A percentile compares a stretch with the other conserved stretches of the same genome.
Evolutionary conservation across 441 rosid genomes (phyloP).

Genomic region (Arabidopsis lyrata): DNA sequence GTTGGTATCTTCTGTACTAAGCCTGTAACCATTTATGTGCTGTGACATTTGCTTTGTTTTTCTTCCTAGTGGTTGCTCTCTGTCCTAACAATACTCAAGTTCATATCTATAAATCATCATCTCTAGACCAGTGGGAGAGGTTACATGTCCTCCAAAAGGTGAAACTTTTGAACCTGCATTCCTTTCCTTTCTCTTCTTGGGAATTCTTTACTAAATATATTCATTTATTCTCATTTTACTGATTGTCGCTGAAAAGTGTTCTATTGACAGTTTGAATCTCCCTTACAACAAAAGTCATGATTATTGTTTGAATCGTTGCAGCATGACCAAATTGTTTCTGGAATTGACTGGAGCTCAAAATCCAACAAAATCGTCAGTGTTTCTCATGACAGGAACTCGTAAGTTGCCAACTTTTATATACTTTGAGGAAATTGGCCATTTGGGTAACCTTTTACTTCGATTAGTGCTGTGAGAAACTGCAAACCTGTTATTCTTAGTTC

Average conservation of each 20-base stretch:
- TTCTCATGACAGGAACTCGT: slow-evolving; percentile 98
- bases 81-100: slow-evolving; percentile 95
- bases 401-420: slow-evolving; percentile 49
- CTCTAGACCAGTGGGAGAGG: slow-evolving; percentile 89
- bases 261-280: not conserved
- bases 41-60: slow-evolving; percentile 12
- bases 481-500: not conserved
- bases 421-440: not conserved
- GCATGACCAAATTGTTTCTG: slow-evolving; percentile 98
- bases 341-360: slow-evolving; percentile 93
- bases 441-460: not conserved
- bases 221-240: not conserved
- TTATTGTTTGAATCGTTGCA: slow-evolving; percentile 43
- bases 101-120: slow-evolving; percentile 74
- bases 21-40: not conserved
- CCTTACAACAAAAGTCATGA: slow-evolving; percentile 4
- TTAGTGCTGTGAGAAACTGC: not conserved
- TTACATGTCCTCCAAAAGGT: slow-evolving; percentile 94
- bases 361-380: slow-evolving; percentile 90
- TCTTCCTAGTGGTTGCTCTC: slow-evolving; percentile 80
- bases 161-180: not conserved
- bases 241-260: no score
- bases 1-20: slow-evolving; percentile 20
- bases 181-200: slow-evolving; percentile 18
- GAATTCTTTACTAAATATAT: not conserved